Percentiles rank a stretch among this genome's conserved stretches.
These are phyloP conservation scores for Exophiala calicioides DNA, from an alignment of 2,329 filamentous ascomycete genomes.

Conservation along the genomic window DNA sequence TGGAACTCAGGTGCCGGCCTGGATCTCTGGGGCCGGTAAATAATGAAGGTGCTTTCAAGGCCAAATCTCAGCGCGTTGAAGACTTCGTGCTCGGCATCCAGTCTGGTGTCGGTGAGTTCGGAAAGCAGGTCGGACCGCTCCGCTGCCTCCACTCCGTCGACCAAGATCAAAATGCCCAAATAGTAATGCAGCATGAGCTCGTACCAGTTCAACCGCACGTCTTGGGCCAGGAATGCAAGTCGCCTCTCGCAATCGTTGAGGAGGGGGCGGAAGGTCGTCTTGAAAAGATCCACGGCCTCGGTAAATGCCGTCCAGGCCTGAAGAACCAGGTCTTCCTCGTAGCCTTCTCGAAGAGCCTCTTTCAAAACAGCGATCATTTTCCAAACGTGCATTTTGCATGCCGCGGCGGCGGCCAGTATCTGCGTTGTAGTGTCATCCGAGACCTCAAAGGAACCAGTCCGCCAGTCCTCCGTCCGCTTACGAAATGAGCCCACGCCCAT, in stretches of 20 bases:
- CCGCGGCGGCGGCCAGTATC: constrained; percentile 34
- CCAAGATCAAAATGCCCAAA: constrained; percentile 34
- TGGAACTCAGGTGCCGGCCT: neutral
- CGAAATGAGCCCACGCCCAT: constrained; percentile 34
- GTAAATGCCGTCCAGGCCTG: constrained; percentile 32
- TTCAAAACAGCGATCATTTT: constrained; percentile 36
- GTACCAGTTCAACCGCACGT: constrained; percentile 38
- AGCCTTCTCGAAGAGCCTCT: constrained; percentile 37
- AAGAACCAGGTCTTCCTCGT: constrained; percentile 34
- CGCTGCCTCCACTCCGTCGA: constrained; percentile 34
- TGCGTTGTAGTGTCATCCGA: constrained; percentile 35
- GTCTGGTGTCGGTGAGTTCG: constrained; percentile 27
- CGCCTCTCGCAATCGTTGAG: constrained; percentile 34
- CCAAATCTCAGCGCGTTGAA: constrained; percentile 35
- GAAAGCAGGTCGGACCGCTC: constrained; percentile 33
- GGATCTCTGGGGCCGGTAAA: constrained; percentile 10
- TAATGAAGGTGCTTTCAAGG: constrained; percentile 32
- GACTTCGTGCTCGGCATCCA: constrained; percentile 33
- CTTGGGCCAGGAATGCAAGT: constrained; percentile 35
- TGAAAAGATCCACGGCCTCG: constrained; percentile 35
- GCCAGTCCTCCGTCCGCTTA: constrained; percentile 33
- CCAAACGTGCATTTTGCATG: constrained; percentile 36
- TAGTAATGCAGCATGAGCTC: constrained; percentile 36
- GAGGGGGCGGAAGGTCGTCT: constrained; percentile 33
- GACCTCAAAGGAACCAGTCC: constrained; percentile 30